Percentiles rank a stretch among this genome's conserved stretches.
These are phyloP conservation scores for Murraya koenigii DNA, from an alignment of 345 rosid genomes.

Conservation along the genomic window DNA sequence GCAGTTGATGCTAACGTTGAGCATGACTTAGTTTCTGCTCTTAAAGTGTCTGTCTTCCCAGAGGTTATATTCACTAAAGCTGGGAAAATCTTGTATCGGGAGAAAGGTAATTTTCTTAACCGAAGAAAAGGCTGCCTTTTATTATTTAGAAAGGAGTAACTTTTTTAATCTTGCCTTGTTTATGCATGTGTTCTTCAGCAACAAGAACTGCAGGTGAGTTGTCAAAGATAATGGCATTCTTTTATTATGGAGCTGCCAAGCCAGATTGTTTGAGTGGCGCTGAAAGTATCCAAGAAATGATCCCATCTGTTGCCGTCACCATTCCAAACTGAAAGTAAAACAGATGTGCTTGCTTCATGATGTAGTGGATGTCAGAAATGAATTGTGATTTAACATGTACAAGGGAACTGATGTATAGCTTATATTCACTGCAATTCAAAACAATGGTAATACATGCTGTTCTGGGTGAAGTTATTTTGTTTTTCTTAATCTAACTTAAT, in stretches of 20 bases:
- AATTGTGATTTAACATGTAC: too few relatives aligned
- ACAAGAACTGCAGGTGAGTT: slow-evolving; percentile 67
- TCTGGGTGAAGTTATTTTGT: neutral
- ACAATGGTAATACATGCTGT: neutral
- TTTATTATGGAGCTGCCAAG: slow-evolving; percentile 85
- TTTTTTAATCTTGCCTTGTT: slow-evolving; percentile 9
- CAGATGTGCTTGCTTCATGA: neutral
- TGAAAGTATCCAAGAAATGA: slow-evolving; percentile 42
- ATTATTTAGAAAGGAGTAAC: neutral
- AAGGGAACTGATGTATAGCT: neutral
- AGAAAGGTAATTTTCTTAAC: slow-evolving; percentile 51
- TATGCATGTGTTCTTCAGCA: slow-evolving; percentile 35
- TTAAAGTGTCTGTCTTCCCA: slow-evolving; percentile 62
- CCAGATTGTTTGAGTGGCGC: slow-evolving; percentile 52
- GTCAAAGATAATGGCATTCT: slow-evolving; percentile 85
- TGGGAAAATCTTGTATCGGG: slow-evolving; percentile 81
- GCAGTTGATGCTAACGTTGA: slow-evolving; percentile 83
- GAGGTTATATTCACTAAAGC: slow-evolving; percentile 83
- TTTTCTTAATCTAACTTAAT: neutral
- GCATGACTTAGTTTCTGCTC: slow-evolving; percentile 66
- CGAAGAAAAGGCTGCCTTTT: neutral
- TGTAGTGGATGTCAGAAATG: neutral
- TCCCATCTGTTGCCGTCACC: slow-evolving; percentile 46
- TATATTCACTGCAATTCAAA: neutral
- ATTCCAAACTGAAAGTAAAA: slow-evolving; percentile 13